Evolutionary conservation across 1,139 yeast genomes (phyloP).

Genomic region (Diutina ranongensis): DNA sequence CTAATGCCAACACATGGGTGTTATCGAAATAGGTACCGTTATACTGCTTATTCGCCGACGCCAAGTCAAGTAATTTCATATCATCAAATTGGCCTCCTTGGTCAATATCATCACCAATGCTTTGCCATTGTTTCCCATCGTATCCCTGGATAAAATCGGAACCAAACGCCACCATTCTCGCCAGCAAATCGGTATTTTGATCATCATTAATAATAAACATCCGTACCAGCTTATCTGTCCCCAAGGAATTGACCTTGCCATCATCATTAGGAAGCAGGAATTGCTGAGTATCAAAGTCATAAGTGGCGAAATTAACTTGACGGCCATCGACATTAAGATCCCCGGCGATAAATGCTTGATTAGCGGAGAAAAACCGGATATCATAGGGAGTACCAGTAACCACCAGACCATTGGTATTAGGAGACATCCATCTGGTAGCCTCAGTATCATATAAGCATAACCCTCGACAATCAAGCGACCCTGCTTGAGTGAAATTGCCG

Average conservation of each 20-base stretch:
- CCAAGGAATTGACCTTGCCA: constrained; percentile 15
- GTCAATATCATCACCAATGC: not conserved
- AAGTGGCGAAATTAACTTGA: constrained; percentile 33
- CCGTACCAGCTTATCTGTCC: constrained; percentile 23
- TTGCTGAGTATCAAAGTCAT: constrained; percentile 32
- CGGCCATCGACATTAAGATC: constrained; percentile 32
- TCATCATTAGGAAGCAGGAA: constrained; percentile 13
- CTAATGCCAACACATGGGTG: constrained; percentile 39
- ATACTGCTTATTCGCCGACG: not conserved
- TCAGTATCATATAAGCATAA: constrained; percentile 58
- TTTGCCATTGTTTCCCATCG: not conserved
- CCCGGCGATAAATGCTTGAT: constrained; percentile 53
- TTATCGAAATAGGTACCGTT: constrained; percentile 19
- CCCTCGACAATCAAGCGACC: constrained; percentile 47
- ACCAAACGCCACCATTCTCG: constrained; percentile 48
- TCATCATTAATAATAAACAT: constrained; percentile 38
- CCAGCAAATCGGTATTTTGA: constrained; percentile 26
- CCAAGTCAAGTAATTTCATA: not conserved
- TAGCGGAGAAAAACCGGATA: constrained; percentile 39
- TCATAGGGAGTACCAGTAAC: constrained; percentile 45
- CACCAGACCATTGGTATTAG: constrained; percentile 22
- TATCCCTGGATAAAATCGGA: constrained; percentile 30
- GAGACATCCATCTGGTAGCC: constrained; percentile 43
- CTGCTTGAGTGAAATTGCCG: constrained; percentile 59
- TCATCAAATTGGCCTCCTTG: not conserved